Conservation (phyloP, 768 basidiomycete genomes). For the Suillus subalutaceus region DNA sequence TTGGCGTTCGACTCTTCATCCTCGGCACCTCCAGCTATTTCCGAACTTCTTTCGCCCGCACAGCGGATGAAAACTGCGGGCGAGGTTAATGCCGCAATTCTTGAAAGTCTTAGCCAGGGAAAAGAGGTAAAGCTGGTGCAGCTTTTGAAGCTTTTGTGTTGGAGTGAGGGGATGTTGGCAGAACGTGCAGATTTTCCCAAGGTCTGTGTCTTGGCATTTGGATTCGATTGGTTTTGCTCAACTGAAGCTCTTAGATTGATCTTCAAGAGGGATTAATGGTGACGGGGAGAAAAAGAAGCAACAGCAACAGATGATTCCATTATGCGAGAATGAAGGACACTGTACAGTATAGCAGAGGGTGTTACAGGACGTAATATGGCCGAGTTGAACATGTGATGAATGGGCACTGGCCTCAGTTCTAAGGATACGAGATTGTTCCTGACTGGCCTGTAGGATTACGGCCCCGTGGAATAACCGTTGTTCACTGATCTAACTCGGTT, state of each 20-base stretch:
- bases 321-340: constrained; percentile 28
- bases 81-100: constrained; percentile 93
- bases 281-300: constrained; percentile 19
- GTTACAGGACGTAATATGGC: not conserved
- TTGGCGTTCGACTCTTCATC: constrained; percentile 77
- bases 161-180: constrained; percentile 82
- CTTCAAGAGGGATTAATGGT: constrained; percentile 25
- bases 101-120: constrained; percentile 90
- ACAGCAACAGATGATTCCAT: constrained; percentile 4
- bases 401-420: too few relatives aligned
- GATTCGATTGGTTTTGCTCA: constrained; percentile 28
- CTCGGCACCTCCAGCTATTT: constrained; percentile 58
- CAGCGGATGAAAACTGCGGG: constrained; percentile 95
- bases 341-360: not conserved
- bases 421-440: not conserved
- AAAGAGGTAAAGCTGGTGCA: constrained; percentile 89
- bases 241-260: constrained; percentile 31
- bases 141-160: constrained; percentile 79
- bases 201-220: constrained; percentile 43
- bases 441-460: not conserved
- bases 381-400: too few relatives aligned
- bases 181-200: constrained; percentile 82
- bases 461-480: not conserved
- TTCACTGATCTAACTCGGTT: not conserved
- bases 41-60: constrained; percentile 79